phyloP scores from a whole-genome alignment of 2,329 filamentous ascomycete genomes.

The Xylaria multiplex region DNA sequence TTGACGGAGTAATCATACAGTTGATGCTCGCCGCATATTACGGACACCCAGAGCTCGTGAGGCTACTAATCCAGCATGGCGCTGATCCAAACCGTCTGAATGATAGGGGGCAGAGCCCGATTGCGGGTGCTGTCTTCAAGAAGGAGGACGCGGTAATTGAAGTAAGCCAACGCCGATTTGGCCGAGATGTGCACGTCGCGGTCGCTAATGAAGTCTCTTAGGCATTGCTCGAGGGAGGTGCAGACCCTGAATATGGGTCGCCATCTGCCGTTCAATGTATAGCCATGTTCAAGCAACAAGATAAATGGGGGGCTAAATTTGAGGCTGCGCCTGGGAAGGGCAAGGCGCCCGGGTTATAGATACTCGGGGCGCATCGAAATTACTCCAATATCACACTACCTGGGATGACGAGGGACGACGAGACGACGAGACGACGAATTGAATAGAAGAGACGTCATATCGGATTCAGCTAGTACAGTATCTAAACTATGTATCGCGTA shows the following conservation, averaged over 20 bases:
- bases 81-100: conserved; percentile 76
- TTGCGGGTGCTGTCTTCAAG: conserved; percentile 80
- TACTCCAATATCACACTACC: no score
- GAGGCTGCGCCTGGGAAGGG: conserved; percentile 60
- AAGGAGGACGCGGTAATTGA: conserved; percentile 72
- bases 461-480: no score
- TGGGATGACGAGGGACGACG: no score
- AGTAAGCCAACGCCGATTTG: conserved; percentile 46
- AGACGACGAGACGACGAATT: no score
- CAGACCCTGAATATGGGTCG: conserved; percentile 63
- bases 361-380: background rate
- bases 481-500: no score
- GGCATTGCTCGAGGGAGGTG: conserved; percentile 62
- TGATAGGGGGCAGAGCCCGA: conserved; percentile 72
- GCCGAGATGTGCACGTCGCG: background rate
- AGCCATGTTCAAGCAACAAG: conserved; percentile 63
- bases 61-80: conserved; percentile 68
- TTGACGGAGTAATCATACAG: conserved; percentile 47
- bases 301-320: conserved; percentile 61
- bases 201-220: conserved; percentile 38
- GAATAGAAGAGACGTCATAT: no score
- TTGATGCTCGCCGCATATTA: conserved; percentile 80
- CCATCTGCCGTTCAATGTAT: conserved; percentile 62
- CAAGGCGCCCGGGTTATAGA: conserved; percentile 47
- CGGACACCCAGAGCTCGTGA: conserved; percentile 69